phyloP scores from a whole-genome alignment of 805 yeast genomes.

The Saturnispora dispora region DNA sequence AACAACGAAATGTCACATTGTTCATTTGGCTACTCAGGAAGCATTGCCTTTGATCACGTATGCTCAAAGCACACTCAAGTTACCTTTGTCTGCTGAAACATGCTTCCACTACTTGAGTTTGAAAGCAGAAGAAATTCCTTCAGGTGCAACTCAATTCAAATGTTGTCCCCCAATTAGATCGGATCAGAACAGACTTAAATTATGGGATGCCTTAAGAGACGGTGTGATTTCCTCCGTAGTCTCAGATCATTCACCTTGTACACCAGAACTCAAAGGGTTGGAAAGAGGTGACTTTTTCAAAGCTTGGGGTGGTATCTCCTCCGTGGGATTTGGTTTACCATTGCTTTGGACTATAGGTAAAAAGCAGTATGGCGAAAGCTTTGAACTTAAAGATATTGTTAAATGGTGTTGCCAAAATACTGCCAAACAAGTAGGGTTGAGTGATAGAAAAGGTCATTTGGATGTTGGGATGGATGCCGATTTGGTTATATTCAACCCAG shows the following conservation, averaged over 20 bases:
- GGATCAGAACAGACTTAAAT: constrained; percentile 54
- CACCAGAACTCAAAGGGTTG: constrained; percentile 79
- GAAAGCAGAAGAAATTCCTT: constrained; percentile 67
- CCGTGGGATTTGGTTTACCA: constrained; percentile 86
- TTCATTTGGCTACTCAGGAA: constrained; percentile 79
- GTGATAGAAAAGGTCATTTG: constrained; percentile 63
- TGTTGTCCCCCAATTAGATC: constrained; percentile 94
- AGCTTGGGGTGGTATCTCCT: constrained; percentile 96
- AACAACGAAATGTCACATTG: constrained; percentile 69
- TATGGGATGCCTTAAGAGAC: constrained; percentile 70
- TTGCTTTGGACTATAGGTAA: constrained; percentile 69
- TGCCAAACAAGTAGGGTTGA: constrained; percentile 74
- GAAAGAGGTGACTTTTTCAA: constrained; percentile 78
- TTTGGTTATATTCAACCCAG: constrained; percentile 70
- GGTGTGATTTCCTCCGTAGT: constrained; percentile 76
- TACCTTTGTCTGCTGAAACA: constrained; percentile 80
- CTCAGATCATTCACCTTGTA: constrained; percentile 94
- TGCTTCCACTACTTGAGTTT: constrained; percentile 87
- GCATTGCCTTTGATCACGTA: constrained; percentile 65
- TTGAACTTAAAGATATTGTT: constrained; percentile 47
- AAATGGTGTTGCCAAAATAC: constrained; percentile 80
- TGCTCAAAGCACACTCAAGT: constrained; percentile 43
- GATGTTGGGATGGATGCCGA: constrained; percentile 81
- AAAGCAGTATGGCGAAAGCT: constrained; percentile 24
- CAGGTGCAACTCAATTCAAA: constrained; percentile 74